Evolutionary conservation across 2,329 filamentous ascomycete species (phyloP).

Genomic region (Neonectria faginata): DNA sequence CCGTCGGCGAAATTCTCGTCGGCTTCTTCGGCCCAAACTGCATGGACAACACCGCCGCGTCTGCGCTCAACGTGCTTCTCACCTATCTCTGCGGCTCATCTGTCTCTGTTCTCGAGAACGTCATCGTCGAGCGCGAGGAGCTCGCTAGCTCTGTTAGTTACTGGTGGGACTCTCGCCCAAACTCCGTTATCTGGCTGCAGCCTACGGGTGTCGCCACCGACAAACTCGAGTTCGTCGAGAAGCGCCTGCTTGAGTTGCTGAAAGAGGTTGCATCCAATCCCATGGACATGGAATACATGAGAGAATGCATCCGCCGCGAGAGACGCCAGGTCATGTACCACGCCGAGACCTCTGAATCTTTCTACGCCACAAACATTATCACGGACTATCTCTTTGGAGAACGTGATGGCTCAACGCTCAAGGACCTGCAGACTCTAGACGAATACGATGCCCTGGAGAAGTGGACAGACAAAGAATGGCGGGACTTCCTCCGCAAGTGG

Average conservation of each 20-base stretch:
- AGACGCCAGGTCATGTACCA: conserved; percentile 84
- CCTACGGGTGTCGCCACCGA: conserved; percentile 88
- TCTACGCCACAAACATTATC: conserved; percentile 88
- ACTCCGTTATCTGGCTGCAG: conserved; percentile 86
- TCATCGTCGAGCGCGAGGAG: conserved; percentile 92
- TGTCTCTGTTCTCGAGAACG: conserved; percentile 90
- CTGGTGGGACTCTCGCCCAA: conserved; percentile 82
- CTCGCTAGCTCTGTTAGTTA: conserved; percentile 88
- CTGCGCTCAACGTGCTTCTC: conserved; percentile 82
- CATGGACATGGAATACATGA: conserved; percentile 90
- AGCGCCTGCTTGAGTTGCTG: conserved; percentile 85
- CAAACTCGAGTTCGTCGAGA: conserved; percentile 85
- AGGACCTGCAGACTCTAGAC: conserved; percentile 65
- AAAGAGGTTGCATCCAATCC: conserved; percentile 83
- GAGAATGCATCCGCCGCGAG: conserved; percentile 86
- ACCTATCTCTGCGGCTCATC: conserved; percentile 94
- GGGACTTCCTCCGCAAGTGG: conserved; percentile 83
- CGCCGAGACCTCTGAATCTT: conserved; percentile 82
- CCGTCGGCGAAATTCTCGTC: conserved; percentile 86
- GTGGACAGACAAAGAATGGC: conserved; percentile 90
- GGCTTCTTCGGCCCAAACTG: conserved; percentile 89
- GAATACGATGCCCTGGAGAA: conserved; percentile 77
- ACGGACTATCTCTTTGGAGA: conserved; percentile 92
- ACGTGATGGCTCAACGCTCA: conserved; percentile 82
- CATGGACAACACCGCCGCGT: conserved; percentile 74